phyloP scores from a whole-genome alignment of 2,329 filamentous ascomycete species.

The Beauveria australis region DNA sequence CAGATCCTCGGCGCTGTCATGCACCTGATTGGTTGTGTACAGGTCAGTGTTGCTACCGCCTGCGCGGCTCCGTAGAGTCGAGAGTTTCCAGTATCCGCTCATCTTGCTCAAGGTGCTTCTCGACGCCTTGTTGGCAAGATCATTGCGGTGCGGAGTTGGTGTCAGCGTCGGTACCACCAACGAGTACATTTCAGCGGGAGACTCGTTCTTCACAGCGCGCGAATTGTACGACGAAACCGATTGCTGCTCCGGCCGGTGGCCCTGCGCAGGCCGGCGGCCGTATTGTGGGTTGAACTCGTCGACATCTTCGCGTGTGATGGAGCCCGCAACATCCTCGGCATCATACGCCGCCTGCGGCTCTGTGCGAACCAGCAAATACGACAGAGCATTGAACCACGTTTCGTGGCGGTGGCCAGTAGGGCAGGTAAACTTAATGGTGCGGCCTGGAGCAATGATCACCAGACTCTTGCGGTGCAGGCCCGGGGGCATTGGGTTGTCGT shows the following conservation, averaged over 20 bases:
- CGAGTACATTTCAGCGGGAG: constrained; percentile 43
- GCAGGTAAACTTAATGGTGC: constrained; percentile 88
- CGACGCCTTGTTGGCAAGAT: constrained; percentile 22
- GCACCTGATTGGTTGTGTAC: constrained; percentile 54
- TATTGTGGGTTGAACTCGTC: constrained; percentile 75
- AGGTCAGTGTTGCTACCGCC: constrained; percentile 38
- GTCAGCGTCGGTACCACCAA: constrained; percentile 50
- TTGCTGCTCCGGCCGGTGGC: constrained; percentile 43
- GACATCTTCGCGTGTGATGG: constrained; percentile 54
- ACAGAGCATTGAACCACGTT: constrained; percentile 96
- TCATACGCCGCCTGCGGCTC: constrained; percentile 54
- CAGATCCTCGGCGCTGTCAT: constrained; percentile 77
- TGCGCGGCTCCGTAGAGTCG: constrained; percentile 44
- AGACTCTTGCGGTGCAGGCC: constrained; percentile 92
- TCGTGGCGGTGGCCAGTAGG: constrained; percentile 90
- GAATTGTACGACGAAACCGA: constrained; percentile 79
- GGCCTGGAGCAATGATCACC: constrained; percentile 79
- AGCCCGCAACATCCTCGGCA: constrained; percentile 48
- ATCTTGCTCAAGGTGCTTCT: constrained; percentile 47
- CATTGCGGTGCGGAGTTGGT: constrained; percentile 36
- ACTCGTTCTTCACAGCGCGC: constrained; percentile 58
- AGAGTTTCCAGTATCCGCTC: constrained; percentile 53
- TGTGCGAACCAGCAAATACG: constrained; percentile 79
- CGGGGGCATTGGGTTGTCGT: constrained; percentile 92
- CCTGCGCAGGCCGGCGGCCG: constrained; percentile 24